Base-by-base conservation (phyloP, 78 protist species). In the Dictyostelium brefeldianum region DNA sequence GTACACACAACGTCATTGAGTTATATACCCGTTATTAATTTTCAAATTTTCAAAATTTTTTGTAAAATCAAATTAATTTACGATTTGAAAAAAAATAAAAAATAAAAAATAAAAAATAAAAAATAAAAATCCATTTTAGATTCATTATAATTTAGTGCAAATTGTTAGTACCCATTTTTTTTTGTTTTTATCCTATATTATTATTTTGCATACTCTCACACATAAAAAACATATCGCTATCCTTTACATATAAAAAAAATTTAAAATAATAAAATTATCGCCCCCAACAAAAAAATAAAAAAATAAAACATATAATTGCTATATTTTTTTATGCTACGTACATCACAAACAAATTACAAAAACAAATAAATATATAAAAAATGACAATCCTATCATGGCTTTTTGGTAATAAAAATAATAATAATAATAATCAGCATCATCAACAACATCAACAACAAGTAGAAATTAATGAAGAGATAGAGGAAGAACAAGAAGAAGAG, bases 311-410 rank as follows among this genome's bases (percentile, higher is more conserved):
- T 36, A 36, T 36, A 36, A 53, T 43, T 36, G 43, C 2, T 36
- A 22, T 36, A 47, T 57, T 53, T 31, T 54, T 50, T 27, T 31
- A 50, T 27, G 41, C 22, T 46, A 5, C 73, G 79, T 14, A 69
- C 8, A 69, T 14, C 29, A 12, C 11, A 20, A 11, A 25, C 3
- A 69, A 36, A 14, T 12, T 15, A 70, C 7, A 36, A 12, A 36
- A 5, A 29, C 25, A 71, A 71, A 46, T 3, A 46, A 46, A 20
- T 41, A 46, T n/a, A 71, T 17, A 46, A 18, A 73, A 20, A 46
- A 73, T 73, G 79, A 20, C 79, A 9, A 73, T 73, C n/a, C 56
- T 73, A 73, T 73, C 79, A 29, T 73, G 79, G 79, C 46, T 73
- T 8, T 73, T 73, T 73, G n/a, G 25, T 56, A 18, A 5, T 4